Evolutionary conservation across 352 stramenopile genomes (phyloP).

Genomic region (Phytophthora sp.): DNA sequence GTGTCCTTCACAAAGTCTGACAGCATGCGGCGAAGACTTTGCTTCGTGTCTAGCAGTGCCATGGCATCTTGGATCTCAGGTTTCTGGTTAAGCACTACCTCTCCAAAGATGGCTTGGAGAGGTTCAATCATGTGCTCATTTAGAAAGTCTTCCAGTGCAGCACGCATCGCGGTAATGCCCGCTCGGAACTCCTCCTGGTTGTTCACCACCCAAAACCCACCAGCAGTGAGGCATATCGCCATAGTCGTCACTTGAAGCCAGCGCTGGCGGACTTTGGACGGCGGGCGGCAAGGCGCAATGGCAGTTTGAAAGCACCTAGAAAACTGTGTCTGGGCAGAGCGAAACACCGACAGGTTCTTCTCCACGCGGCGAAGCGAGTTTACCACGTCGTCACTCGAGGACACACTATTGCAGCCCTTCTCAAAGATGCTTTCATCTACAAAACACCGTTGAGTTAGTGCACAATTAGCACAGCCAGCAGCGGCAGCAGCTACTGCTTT

Average conservation of each 20-base stretch:
- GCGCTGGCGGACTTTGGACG: constrained; percentile 73
- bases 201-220: constrained; percentile 63
- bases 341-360: constrained; percentile 55
- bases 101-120: constrained; percentile 75
- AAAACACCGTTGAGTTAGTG: constrained; percentile 2
- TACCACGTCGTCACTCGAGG: constrained; percentile 42
- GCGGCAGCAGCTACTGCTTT: not conserved
- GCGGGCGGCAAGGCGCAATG: constrained; percentile 64
- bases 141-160: constrained; percentile 68
- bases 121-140: constrained; percentile 84
- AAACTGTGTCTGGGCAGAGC: constrained; percentile 54
- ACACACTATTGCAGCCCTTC: constrained; percentile 1
- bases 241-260: constrained; percentile 73
- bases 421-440: constrained; percentile 34
- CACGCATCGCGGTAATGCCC: constrained; percentile 45
- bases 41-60: constrained; percentile 78
- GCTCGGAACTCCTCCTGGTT: constrained; percentile 74
- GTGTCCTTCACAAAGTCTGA: constrained; percentile 81
- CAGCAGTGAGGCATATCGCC: constrained; percentile 58
- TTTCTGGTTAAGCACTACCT: constrained; percentile 88
- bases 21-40: constrained; percentile 86
- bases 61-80: constrained; percentile 81
- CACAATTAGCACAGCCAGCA: not conserved
- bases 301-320: constrained; percentile 53
- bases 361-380: constrained; percentile 53